Percentiles rank a stretch among this genome's conserved stretches.
phyloP scores from a whole-genome alignment of 208 protist species.

The Leishmania gerbilli region DNA sequence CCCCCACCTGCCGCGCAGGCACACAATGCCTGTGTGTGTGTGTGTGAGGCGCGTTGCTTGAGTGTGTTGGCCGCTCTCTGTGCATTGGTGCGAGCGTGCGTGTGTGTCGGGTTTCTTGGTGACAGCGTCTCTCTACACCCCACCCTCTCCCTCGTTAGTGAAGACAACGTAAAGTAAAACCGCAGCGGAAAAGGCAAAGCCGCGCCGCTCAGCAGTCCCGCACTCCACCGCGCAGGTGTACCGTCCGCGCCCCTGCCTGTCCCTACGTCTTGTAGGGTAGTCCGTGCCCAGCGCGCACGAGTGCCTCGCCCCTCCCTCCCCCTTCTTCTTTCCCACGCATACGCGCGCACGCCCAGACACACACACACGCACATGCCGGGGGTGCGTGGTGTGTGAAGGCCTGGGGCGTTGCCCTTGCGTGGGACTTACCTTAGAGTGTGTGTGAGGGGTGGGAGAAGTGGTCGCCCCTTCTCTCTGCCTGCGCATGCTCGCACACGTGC shows the following conservation, averaged over 20 bases:
- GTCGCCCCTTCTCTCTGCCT: background rate
- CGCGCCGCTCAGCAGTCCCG: background rate
- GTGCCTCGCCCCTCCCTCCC: background rate
- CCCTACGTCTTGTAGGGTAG: background rate
- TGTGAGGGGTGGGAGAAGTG: background rate
- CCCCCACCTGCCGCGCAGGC: background rate
- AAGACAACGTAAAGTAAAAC: background rate
- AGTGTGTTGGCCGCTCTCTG: background rate
- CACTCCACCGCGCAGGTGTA: background rate
- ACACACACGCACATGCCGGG: background rate
- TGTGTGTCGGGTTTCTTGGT: background rate
- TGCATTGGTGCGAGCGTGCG: background rate
- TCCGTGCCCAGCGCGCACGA: background rate
- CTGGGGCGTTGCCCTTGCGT: background rate
- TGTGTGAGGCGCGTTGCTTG: background rate
- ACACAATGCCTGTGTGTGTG: background rate
- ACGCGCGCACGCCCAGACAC: background rate
- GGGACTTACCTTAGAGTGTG: background rate
- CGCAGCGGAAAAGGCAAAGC: background rate
- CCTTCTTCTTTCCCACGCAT: background rate
- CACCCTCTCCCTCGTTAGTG: background rate
- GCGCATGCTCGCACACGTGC: background rate
- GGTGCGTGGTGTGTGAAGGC: background rate
- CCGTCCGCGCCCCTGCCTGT: background rate
- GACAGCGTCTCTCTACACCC: background rate